Evolutionary conservation across 495 filamentous ascomycete species (phyloP).

Genomic region (Penicillium lagena): DNA sequence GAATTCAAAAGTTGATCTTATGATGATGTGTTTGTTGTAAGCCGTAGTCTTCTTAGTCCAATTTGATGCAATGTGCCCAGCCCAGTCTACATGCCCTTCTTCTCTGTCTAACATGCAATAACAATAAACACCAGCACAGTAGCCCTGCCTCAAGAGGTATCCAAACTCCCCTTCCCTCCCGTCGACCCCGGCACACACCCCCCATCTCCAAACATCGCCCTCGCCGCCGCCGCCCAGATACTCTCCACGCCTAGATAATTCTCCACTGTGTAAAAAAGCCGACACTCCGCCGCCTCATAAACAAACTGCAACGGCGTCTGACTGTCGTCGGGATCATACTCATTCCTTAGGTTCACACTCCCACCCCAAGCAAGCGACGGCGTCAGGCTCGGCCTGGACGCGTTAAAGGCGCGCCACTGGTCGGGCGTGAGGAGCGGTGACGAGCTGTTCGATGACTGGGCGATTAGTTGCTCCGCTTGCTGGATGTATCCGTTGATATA

Average conservation of each 20-base stretch:
- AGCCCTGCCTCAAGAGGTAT: background rate
- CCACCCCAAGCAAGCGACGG: conserved; percentile 17
- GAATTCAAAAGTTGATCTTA: conserved; percentile 24
- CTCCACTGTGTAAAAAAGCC: conserved; percentile 29
- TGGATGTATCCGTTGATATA: conserved; percentile 30
- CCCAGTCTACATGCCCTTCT: no score
- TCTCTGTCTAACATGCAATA: no score
- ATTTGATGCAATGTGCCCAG: no score
- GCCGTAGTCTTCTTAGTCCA: no score
- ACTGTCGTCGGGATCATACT: conserved; percentile 22
- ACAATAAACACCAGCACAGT: no score
- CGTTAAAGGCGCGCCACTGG: conserved; percentile 27
- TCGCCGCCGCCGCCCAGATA: conserved; percentile 22
- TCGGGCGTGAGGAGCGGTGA: conserved; percentile 20
- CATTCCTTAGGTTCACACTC: conserved; percentile 19
- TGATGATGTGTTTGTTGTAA: background rate
- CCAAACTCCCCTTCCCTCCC: conserved; percentile 17
- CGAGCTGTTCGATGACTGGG: conserved; percentile 11
- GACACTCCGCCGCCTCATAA: conserved; percentile 33
- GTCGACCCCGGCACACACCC: conserved; percentile 23
- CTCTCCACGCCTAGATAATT: conserved; percentile 19
- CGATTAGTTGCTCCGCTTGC: conserved; percentile 11
- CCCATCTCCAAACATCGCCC: conserved; percentile 18
- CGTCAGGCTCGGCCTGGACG: conserved; percentile 11
- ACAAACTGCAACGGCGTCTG: conserved; percentile 29